Base-by-base conservation (phyloP, 768 basidiomycete genomes). In the Suillus paluster region DNA sequence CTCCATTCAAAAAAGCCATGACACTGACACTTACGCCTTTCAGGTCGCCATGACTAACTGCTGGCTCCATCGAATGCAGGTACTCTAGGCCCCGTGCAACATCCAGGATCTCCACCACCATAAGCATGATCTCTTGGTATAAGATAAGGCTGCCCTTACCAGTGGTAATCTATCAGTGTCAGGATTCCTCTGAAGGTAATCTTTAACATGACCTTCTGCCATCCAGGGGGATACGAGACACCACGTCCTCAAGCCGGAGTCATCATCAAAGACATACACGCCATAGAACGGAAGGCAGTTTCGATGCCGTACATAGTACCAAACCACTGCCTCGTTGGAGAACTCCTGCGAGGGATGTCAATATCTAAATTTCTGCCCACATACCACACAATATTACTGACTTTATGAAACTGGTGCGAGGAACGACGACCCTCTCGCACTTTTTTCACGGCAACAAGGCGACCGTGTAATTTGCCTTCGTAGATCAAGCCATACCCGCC, bases 81-180 rank as follows among this genome's bases (percentile, higher is more conserved):
- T 83, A 81, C 5, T 72, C 53, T 49, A 83, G 63, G 15, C 82
- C 82, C n/a, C 75, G 69, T 27, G 77, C 76, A 21, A 81, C 69
- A 57, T 83, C 82, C 12, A 78, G 66, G 45, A 82, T 75, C 82
- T 83, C 54, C 19, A 21, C 7, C 33, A 42, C 36, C 8, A n/a
- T 57, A 30, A 62, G 53, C 12, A 39, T 9, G 23, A 17, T n/a
- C 3, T 23, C 54, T 5, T 23, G 42, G n/a, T 15, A 12, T 66
- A 12, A n/a, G 9, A 23, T 5, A 33, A 58, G 8, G 41, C 30
- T 34, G 25, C 34, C 41, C 73, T 70, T 62, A 80, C 80, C 66
- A 81, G 63, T 27, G 63, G 63, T 33, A 71, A 60, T 52, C 75
- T 69, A 60, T 69, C 65, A 46, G 63, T 68, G 3, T 52, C 15